Conservation (phyloP, 768 basidiomycete species). For the Artomyces pyxidatus region DNA sequence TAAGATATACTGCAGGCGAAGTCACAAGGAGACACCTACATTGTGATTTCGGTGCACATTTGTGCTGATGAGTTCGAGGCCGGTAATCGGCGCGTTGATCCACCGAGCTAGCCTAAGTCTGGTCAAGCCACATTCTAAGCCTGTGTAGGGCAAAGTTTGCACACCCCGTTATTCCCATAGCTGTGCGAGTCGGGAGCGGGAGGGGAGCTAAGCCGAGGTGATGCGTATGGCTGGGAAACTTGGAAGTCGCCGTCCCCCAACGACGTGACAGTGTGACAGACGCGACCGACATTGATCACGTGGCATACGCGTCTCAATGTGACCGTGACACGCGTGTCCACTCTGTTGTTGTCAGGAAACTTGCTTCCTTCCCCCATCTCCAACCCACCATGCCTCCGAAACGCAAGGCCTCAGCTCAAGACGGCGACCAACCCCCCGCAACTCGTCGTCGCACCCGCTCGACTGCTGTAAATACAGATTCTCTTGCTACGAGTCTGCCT, state of each 20-base stretch:
- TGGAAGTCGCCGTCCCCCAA: neutral
- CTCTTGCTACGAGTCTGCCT: too few species aligned
- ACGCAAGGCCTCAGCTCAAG: constrained; percentile 20
- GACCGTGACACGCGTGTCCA: too few species aligned
- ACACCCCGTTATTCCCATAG: constrained; percentile 17
- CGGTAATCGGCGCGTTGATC: constrained; percentile 73
- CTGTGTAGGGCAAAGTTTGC: neutral
- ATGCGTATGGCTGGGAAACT: too few species aligned
- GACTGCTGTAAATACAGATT: constrained; percentile 4
- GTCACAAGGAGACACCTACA: constrained; percentile 27
- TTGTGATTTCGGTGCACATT: constrained; percentile 69
- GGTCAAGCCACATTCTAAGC: neutral
- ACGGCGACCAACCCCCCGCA: constrained; percentile 11
- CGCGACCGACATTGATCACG: neutral
- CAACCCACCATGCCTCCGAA: constrained; percentile 23
- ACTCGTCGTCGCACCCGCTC: constrained; percentile 17
- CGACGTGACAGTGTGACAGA: neutral
- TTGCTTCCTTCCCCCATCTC: neutral
- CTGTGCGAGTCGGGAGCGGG: neutral
- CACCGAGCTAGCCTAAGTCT: constrained; percentile 59
- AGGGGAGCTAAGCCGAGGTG: too few species aligned
- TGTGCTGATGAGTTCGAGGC: constrained; percentile 57
- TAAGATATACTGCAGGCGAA: constrained; percentile 11
- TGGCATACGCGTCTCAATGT: neutral
- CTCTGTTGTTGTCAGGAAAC: too few species aligned